These are phyloP conservation scores for Candida oleophila DNA, from an alignment of 805 yeast species.

Conservation along the genomic window DNA sequence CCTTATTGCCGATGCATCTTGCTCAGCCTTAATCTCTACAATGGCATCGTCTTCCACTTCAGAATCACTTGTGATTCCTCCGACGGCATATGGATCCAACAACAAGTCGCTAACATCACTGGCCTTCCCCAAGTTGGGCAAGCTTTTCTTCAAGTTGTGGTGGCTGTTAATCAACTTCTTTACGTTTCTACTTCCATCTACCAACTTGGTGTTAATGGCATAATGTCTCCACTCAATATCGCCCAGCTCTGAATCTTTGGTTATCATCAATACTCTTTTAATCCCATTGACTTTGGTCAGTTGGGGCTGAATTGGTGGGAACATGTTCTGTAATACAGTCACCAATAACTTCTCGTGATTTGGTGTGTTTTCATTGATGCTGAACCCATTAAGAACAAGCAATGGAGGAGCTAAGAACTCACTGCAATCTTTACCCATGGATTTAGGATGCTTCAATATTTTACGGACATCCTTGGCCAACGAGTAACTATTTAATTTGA, in stretches of 20 bases:
- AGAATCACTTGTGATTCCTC: slow-evolving; percentile 83
- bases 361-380: slow-evolving; percentile 52
- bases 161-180: slow-evolving; percentile 68
- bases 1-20: slow-evolving; percentile 10
- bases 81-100: slow-evolving; percentile 78
- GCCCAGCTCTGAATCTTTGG: slow-evolving; percentile 68
- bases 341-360: slow-evolving; percentile 78
- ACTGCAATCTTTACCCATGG: slow-evolving; percentile 60
- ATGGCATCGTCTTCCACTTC: slow-evolving; percentile 91
- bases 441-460: slow-evolving; percentile 74
- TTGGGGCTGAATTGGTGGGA: slow-evolving; percentile 92
- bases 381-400: slow-evolving; percentile 88
- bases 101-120: slow-evolving; percentile 81
- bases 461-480: slow-evolving; percentile 76
- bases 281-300: slow-evolving; percentile 70
- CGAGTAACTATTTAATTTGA: slow-evolving; percentile 74
- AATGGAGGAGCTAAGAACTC: slow-evolving; percentile 82
- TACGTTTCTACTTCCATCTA: slow-evolving; percentile 71
- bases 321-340: slow-evolving; percentile 91
- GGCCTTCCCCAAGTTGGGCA: slow-evolving; percentile 69
- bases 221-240: slow-evolving; percentile 86
- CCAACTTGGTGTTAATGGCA: slow-evolving; percentile 80
- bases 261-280: slow-evolving; percentile 80
- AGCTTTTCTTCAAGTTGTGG: slow-evolving; percentile 53
- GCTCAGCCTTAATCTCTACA: slow-evolving; percentile 52